These are phyloP conservation scores for Cryptococcus maquisensis DNA, from an alignment of 1,284 basidiomycete genomes.

Conservation along the genomic window DNA sequence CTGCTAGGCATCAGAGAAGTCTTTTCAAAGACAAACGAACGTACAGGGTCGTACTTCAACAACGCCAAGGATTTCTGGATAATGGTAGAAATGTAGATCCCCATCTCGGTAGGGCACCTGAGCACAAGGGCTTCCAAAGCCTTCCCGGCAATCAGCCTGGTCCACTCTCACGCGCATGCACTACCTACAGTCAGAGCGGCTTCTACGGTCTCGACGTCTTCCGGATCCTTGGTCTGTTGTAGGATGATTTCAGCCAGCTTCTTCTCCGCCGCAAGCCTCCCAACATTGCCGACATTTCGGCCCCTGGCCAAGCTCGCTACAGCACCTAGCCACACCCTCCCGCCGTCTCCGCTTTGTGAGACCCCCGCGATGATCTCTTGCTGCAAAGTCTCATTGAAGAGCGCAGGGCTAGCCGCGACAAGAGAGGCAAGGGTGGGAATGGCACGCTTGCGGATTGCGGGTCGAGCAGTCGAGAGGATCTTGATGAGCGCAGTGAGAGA, in stretches of 20 bases:
- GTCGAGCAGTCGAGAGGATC: constrained; percentile 67
- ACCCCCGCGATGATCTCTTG: constrained; percentile 27
- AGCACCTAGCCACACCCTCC: constrained; percentile 33
- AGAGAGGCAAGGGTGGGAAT: constrained; percentile 64
- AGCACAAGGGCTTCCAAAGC: constrained; percentile 79
- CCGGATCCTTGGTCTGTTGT: constrained; percentile 26
- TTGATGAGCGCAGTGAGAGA: constrained; percentile 70
- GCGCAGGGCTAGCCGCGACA: constrained; percentile 25
- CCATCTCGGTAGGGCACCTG: constrained; percentile 75
- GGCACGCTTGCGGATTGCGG: constrained; percentile 83
- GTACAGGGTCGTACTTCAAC: constrained; percentile 89
- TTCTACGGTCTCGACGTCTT: constrained; percentile 42
- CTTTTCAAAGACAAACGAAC: constrained; percentile 28
- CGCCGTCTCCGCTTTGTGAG: constrained; percentile 19
- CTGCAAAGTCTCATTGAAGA: constrained; percentile 29
- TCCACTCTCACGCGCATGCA: not conserved
- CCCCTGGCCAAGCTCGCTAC: constrained; percentile 36
- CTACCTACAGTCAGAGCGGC: constrained; percentile 32
- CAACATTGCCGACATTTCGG: constrained; percentile 25
- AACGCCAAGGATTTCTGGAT: constrained; percentile 66
- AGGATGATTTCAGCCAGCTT: constrained; percentile 26
- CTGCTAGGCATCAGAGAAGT: constrained; percentile 46
- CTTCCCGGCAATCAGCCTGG: constrained; percentile 45
- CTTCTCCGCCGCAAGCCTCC: constrained; percentile 29
- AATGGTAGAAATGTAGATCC: constrained; percentile 65